Conservation (phyloP, 176 grass and related monocot species). For the Cocos nucifera region DNA sequence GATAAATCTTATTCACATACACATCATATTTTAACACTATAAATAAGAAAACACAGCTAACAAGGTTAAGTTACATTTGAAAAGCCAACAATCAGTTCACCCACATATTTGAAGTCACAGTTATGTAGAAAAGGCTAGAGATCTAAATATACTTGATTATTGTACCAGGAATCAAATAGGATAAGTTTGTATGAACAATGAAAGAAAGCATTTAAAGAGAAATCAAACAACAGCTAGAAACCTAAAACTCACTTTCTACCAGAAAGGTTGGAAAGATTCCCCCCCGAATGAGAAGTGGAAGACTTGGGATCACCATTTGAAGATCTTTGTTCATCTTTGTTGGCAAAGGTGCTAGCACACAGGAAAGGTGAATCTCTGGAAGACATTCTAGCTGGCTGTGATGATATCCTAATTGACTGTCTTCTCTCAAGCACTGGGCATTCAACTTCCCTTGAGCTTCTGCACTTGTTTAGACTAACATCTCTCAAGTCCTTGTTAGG, state of each 20-base stretch:
- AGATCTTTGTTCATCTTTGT: constrained; percentile 34
- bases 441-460: constrained; percentile 20
- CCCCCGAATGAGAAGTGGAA: not conserved
- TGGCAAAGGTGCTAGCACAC: constrained; percentile 23
- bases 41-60: no score
- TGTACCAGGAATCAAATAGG: not conserved
- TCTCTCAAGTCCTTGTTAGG: constrained; percentile 29
- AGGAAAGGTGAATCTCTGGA: constrained; percentile 30
- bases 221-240: not conserved
- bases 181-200: not conserved
- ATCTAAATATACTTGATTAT: not conserved
- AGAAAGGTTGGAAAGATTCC: constrained; percentile 24
- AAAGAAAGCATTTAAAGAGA: not conserved
- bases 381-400: constrained; percentile 16
- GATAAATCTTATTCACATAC: no score
- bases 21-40: no score
- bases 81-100: no score
- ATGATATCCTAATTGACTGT: constrained; percentile 23
- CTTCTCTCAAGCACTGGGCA: constrained; percentile 27
- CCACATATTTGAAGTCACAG: no score
- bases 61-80: no score
- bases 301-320: constrained; percentile 14
- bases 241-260: constrained; percentile 46
- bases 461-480: constrained; percentile 13
- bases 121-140: no score